Conservation (phyloP, 768 basidiomycete genomes). For the Polyporus arcularius region DNA sequence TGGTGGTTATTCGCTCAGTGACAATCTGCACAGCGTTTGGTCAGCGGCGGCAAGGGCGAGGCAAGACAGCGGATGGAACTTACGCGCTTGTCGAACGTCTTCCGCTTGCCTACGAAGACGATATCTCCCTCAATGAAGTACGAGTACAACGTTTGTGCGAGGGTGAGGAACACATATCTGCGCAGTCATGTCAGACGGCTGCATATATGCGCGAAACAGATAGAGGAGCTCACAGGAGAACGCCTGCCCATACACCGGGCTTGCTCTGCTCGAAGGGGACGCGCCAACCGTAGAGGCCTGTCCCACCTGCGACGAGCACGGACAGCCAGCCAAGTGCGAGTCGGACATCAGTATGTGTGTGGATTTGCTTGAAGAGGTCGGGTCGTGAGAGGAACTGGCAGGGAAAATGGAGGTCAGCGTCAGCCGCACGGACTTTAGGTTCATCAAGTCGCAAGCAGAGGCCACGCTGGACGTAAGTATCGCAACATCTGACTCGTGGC, state of each 20-base stretch:
- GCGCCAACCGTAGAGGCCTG: conserved; percentile 84
- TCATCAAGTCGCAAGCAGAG: background rate
- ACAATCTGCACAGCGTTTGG: conserved; percentile 65
- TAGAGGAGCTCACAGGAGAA: conserved; percentile 60
- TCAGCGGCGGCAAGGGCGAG: background rate
- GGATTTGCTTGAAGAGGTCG: conserved; percentile 81
- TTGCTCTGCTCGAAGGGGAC: conserved; percentile 90
- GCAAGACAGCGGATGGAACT: conserved; percentile 27
- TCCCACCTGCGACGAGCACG: conserved; percentile 78
- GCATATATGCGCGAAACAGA: background rate
- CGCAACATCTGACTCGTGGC: background rate
- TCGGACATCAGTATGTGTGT: conserved; percentile 87
- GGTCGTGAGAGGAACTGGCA: conserved; percentile 75
- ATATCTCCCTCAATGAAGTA: conserved; percentile 83
- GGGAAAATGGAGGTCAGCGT: background rate
- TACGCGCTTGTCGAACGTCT: conserved; percentile 86
- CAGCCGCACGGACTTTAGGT: background rate
- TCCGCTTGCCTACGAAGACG: conserved; percentile 87
- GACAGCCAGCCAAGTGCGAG: conserved; percentile 86
- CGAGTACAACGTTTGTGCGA: conserved; percentile 76
- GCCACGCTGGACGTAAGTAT: background rate
- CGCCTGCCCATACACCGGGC: conserved; percentile 73
- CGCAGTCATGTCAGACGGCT: background rate
- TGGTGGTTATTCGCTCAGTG: conserved; percentile 83
- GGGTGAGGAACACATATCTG: conserved; percentile 77